These are phyloP conservation scores for Lasiodiplodia gonubiensis DNA, from an alignment of 2,329 filamentous ascomycete species.

Conservation along the genomic window DNA sequence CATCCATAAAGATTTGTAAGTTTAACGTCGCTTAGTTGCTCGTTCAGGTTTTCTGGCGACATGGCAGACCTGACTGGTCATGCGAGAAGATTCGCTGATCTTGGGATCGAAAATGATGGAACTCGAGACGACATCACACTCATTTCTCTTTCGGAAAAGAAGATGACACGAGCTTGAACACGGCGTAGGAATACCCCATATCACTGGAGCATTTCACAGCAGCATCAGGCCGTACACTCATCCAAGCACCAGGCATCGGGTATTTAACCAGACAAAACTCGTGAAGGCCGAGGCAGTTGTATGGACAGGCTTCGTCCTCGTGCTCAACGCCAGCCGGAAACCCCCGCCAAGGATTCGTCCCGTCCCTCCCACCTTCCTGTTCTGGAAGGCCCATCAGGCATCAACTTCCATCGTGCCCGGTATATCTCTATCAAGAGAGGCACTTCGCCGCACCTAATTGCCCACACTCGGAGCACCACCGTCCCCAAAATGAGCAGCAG, in stretches of 20 bases:
- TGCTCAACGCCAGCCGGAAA: neutral
- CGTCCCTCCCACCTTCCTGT: constrained; percentile 11
- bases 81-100: too few species aligned
- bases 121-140: too few species aligned
- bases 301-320: neutral
- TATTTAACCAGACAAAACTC: neutral
- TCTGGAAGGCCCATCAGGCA: neutral
- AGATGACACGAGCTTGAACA: too few species aligned
- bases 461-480: neutral
- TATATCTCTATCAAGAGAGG: neutral
- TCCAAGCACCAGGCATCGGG: neutral
- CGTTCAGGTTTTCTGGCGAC: too few species aligned
- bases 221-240: neutral
- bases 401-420: neutral
- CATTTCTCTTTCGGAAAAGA: too few species aligned
- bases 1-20: too few species aligned
- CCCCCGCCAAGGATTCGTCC: constrained; percentile 9
- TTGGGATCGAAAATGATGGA: too few species aligned
- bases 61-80: too few species aligned
- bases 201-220: neutral
- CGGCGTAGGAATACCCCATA: neutral
- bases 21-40: too few species aligned
- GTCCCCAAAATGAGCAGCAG: neutral
- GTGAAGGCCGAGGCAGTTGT: neutral
- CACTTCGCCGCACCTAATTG: too few species aligned